These are phyloP conservation scores for Chlorencoelia australis DNA, from an alignment of 2,329 filamentous ascomycete species.

Conservation along the genomic window DNA sequence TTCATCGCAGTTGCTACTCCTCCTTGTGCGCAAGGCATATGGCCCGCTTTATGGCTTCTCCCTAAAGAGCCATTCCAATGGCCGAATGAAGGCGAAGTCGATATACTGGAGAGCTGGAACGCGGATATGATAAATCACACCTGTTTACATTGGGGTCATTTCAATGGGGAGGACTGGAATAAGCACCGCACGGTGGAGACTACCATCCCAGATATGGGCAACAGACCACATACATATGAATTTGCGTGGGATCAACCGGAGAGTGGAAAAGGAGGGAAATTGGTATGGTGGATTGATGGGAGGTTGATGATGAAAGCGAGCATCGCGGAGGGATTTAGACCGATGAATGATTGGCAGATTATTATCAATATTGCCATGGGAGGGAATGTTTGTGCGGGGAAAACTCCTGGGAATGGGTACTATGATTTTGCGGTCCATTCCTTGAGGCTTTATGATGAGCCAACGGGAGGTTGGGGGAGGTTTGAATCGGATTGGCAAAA, in stretches of 20 bases:
- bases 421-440: conserved; percentile 48
- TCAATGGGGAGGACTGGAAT: conserved; percentile 40
- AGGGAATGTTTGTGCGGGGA: conserved; percentile 45
- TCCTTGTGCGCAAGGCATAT: conserved; percentile 46
- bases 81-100: conserved; percentile 50
- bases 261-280: conserved; percentile 32
- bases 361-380: conserved; percentile 54
- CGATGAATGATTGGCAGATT: conserved; percentile 45
- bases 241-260: conserved; percentile 45
- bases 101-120: conserved; percentile 54
- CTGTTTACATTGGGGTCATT: conserved; percentile 50
- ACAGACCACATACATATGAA: conserved; percentile 39
- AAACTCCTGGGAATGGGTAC: conserved; percentile 39
- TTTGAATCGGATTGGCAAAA: conserved; percentile 41
- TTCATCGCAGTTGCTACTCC: conserved; percentile 40
- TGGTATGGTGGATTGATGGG: conserved; percentile 52
- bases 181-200: conserved; percentile 48
- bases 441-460: conserved; percentile 42
- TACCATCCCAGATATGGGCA: conserved; percentile 36
- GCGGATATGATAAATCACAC: conserved; percentile 43
- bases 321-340: conserved; percentile 41
- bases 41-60: conserved; percentile 53
- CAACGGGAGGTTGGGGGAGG: conserved; percentile 42
- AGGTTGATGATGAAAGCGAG: conserved; percentile 44
- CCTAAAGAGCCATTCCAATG: conserved; percentile 47